Base-by-base conservation (phyloP, 1,284 basidiomycete genomes). In the Puccinia novopanici region DNA sequence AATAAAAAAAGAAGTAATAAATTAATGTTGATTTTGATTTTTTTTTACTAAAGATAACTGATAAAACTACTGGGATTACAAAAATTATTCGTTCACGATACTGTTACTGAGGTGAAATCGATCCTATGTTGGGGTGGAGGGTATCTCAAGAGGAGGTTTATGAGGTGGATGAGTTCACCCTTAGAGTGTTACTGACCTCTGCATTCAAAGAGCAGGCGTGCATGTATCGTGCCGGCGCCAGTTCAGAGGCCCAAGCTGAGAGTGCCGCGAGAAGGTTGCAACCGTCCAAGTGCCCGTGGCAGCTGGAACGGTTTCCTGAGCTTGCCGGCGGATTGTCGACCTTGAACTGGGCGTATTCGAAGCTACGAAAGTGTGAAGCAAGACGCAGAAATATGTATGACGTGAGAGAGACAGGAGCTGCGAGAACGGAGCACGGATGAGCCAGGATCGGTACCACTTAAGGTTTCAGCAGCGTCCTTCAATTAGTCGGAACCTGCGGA, bases 201-300 rank as follows among this genome's bases (percentile, higher is more conserved):
- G 50, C 10, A 52, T 24, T 30, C 55, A 57, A 54, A 54, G 52
- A n/a, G 9, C 9, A 10, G 55, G 55, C 55, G 55, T n/a, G n/a
- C n/a, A n/a, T 27, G 6, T 57, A 57, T n/a, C n/a, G 55, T 27
- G n/a, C 55, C 24, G 55, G 6, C 55, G 55, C 50, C 6, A 30
- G 55, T 57, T 4, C 55, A 57, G 55, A 24, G 55, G 55, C n/a
- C 55, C 24, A 57, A n/a, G n/a, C n/a, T n/a, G n/a, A 17, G 27
- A 24, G 15, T 57, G n/a, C 5, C 4, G 6, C 2, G n/a, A 27
- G 8, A 57, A 17, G n/a, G 24, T 27, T 24, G 22, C 8, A 8
- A 30, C 55, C 55, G 55, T 24, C 55, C 55, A 30, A 57, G 55
- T 6, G 55, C n/a, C 55, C 55, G 55, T 57, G 55, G 55, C 55